Conservation (phyloP, 495 filamentous ascomycete genomes). For the Podospora comata region DNA sequence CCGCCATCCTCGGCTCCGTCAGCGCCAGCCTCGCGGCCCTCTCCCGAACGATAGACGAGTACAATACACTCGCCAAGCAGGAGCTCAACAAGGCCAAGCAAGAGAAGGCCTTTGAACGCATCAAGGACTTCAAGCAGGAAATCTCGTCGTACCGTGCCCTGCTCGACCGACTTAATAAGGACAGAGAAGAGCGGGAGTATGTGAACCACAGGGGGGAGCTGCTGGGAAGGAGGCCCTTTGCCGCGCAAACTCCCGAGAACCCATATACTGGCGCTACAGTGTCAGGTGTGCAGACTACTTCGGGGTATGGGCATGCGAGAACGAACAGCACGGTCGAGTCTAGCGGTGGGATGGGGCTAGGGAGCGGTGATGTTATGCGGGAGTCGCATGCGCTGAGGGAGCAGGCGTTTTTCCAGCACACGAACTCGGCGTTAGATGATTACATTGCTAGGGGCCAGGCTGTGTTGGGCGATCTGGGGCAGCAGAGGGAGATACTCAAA, state of each 20-base stretch:
- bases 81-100: slow-evolving; percentile 85
- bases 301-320: slow-evolving; percentile 31
- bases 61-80: slow-evolving; percentile 76
- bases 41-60: slow-evolving; percentile 89
- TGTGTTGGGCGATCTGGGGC: slow-evolving; percentile 80
- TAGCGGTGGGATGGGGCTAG: slow-evolving; percentile 47
- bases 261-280: slow-evolving; percentile 70
- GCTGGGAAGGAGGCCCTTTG: slow-evolving; percentile 83
- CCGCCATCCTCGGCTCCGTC: slow-evolving; percentile 42
- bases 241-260: slow-evolving; percentile 87
- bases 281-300: slow-evolving; percentile 8
- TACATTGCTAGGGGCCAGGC: slow-evolving; percentile 88
- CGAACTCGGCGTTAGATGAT: slow-evolving; percentile 82
- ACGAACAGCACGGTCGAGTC: slow-evolving; percentile 30
- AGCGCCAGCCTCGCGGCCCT: slow-evolving; percentile 85
- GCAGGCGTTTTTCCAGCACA: slow-evolving; percentile 76
- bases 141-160: slow-evolving; percentile 72
- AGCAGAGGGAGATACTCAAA: slow-evolving; percentile 94
- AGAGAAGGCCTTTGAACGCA: slow-evolving; percentile 81
- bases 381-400: slow-evolving; percentile 87
- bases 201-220: slow-evolving; percentile 77
- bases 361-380: slow-evolving; percentile 57
- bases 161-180: slow-evolving; percentile 71
- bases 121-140: slow-evolving; percentile 81
- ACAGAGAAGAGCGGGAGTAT: slow-evolving; percentile 70